These are phyloP conservation scores for Ophiostoma quercus DNA, from an alignment of 2,329 filamentous ascomycete genomes.

Conservation along the genomic window DNA sequence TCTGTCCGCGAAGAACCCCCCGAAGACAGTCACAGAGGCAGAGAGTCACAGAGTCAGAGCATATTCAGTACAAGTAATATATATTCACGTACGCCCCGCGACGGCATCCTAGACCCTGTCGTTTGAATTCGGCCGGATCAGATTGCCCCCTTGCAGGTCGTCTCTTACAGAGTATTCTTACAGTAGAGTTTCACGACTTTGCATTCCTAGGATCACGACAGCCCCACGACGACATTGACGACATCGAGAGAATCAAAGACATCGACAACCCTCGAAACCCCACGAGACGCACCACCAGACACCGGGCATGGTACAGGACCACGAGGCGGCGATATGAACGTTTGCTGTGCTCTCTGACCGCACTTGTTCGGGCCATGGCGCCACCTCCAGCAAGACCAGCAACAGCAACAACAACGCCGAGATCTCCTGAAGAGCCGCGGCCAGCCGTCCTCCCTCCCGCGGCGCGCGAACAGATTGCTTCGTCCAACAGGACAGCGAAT, in stretches of 20 bases:
- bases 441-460: background rate
- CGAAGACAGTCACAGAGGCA: too few species aligned
- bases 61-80: background rate
- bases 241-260: background rate
- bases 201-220: background rate
- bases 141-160: too few species aligned
- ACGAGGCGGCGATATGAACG: background rate
- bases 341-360: background rate
- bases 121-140: too few species aligned
- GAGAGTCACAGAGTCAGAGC: too few species aligned
- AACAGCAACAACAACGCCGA: background rate
- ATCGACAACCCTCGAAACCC: background rate
- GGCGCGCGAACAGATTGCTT: slow-evolving; percentile 26
- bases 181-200: background rate
- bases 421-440: background rate
- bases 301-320: background rate
- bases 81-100: background rate
- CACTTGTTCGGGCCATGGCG: background rate
- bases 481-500: slow-evolving; percentile 33
- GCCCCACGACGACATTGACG: too few species aligned
- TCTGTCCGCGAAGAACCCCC: too few species aligned
- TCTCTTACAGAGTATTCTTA: too few species aligned
- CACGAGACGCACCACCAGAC: background rate
- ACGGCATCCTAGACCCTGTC: background rate
- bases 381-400: background rate